phyloP scores from a whole-genome alignment of 2,329 filamentous ascomycete species.

The Bipolaris zeicola region DNA sequence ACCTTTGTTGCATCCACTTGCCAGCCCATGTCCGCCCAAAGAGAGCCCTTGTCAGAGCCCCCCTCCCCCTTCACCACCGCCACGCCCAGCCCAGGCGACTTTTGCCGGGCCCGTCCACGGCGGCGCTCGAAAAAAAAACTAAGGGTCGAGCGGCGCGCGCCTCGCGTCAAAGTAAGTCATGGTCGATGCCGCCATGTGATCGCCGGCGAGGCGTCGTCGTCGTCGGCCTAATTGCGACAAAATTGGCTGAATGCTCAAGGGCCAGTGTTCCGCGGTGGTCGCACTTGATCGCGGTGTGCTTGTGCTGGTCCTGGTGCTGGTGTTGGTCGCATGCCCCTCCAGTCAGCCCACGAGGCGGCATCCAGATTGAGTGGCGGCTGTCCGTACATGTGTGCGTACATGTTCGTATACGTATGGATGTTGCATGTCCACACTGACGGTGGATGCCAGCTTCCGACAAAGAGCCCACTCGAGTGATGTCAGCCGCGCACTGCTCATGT shows the following conservation, averaged over 20 bases:
- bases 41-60: not conserved
- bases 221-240: slow-evolving; percentile 17
- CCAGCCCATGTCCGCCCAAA: not conserved
- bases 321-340: no score
- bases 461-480: not conserved
- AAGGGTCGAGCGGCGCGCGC: slow-evolving; percentile 8
- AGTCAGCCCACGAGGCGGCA: no score
- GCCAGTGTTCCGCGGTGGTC: no score
- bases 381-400: no score
- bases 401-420: no score
- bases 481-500: not conserved
- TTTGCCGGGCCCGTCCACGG: slow-evolving; percentile 8
- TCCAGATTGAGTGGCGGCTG: no score
- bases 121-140: slow-evolving; percentile 1
- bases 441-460: no score
- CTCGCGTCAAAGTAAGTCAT: slow-evolving; percentile 9
- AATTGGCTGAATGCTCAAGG: slow-evolving; percentile 4
- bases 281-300: no score
- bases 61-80: not conserved
- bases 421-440: no score
- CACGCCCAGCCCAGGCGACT: slow-evolving; percentile 7
- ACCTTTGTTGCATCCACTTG: not conserved
- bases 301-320: no score
- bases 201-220: slow-evolving; percentile 26
- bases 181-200: slow-evolving; percentile 16